Evolutionary conservation across 768 basidiomycete species (phyloP), one percentile per base, ranked within the genome.

Genomic region (Boletus reticuloceps): DNA sequence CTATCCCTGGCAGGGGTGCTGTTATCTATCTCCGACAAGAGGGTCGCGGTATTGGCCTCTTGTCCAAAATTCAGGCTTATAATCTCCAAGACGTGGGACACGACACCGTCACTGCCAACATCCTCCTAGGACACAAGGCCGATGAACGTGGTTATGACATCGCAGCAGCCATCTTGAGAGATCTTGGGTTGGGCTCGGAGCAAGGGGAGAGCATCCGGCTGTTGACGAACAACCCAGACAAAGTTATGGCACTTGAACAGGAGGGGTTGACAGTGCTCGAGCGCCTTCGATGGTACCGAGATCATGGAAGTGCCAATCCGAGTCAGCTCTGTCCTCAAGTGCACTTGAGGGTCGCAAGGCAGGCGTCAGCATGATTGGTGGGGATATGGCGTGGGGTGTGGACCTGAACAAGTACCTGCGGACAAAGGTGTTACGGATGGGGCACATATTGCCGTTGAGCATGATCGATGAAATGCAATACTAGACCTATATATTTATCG

Each of bases 151-250:
- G 86, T 22, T 99, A 98, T 72, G 93, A 89, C 60, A 79, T 98
- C 55, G 97, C 97, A 1, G 88, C 78, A 9, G 94, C 89, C 29
- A 98, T 98, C 59, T 70, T 98, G 58, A 82, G 85, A 6, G 97
- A 99, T 71, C 77, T 98, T 2, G 89, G 88, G 8, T 74, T 98
- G 14, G 89, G 84, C 8, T 75, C 72, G 22, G 80, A 81, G 56
- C 50, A 69, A 49, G 77, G 72, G 57, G 81, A 82, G 64, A 82
- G 83, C 43, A 82, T 95, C 50, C 77, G 89, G 53, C 75, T 98
- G 60, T 74, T 99, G 72, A 99, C 97, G 55, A 99, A 99, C 73
- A 99, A 99, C 72, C 97, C 97, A 11, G 95, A 95, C 73, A 99
- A 99, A 75, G 88, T 99, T 40, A 80, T 83, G 58, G 94, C 94